These are phyloP conservation scores for Coemansia aciculifera DNA, from an alignment of 192 early-diverging fungal genomes.

Conservation along the genomic window DNA sequence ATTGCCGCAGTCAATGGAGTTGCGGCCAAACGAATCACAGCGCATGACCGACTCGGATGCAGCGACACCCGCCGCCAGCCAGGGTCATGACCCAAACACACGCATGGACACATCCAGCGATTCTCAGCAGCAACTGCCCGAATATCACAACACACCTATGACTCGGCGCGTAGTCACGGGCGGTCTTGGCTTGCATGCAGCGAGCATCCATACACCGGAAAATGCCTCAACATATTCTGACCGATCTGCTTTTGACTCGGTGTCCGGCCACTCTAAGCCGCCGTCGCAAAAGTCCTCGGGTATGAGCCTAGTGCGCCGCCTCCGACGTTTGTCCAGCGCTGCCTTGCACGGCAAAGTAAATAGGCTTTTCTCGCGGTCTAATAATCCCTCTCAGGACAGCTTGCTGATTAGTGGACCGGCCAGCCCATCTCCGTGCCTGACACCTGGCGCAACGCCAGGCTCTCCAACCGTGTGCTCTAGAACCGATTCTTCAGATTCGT, in stretches of 20 bases:
- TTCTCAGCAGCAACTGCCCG: slow-evolving; percentile 7
- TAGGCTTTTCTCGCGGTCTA: slow-evolving; percentile 41
- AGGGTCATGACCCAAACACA: not conserved
- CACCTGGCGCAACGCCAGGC: slow-evolving; percentile 8
- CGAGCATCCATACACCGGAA: slow-evolving; percentile 34
- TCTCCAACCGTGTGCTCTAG: slow-evolving; percentile 13
- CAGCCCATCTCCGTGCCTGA: slow-evolving; percentile 23
- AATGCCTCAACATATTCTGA: slow-evolving; percentile 40
- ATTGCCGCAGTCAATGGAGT: not conserved
- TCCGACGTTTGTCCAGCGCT: slow-evolving; percentile 49
- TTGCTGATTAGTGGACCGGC: slow-evolving; percentile 18
- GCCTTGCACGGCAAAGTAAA: slow-evolving; percentile 52
- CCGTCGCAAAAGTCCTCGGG: slow-evolving; percentile 47
- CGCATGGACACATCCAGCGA: not conserved
- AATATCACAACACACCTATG: slow-evolving; percentile 27
- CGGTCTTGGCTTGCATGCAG: slow-evolving; percentile 40
- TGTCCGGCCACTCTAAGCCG: slow-evolving; percentile 44
- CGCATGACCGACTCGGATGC: not conserved
- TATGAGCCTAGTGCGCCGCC: slow-evolving; percentile 44
- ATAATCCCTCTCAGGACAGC: slow-evolving; percentile 50
- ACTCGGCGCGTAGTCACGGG: slow-evolving; percentile 28
- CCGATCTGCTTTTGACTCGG: slow-evolving; percentile 28
- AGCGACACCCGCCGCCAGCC: not conserved
- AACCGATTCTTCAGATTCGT: not conserved
- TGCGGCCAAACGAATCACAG: not conserved